Evolutionary conservation across 192 early-diverging fungal genomes (phyloP), one percentile per base, ranked within the genome.

Genomic region (Coemansia sp.): DNA sequence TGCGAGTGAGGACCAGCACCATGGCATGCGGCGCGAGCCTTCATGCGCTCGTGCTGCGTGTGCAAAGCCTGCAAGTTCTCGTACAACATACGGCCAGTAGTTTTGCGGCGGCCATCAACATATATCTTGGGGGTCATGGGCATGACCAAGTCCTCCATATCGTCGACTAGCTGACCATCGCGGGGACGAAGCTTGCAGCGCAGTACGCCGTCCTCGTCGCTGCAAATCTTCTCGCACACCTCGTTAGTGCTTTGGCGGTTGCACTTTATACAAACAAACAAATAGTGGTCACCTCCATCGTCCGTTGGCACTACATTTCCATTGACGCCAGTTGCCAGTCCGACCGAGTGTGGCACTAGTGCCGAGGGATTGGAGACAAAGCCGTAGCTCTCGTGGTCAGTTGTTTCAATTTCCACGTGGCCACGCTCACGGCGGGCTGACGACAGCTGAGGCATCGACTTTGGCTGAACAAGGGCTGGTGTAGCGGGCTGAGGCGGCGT

Each of bases 211-310:
- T 79, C 77, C 70, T 76, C 71, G 67, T 84, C 77, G 50, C 81
- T 84, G 57, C 81, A 84, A n/a, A 79, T 74, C 67, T 78, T 79
- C 66, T 84, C 81, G 62, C 81, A 84, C 59, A 78, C 76, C 53
- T 84, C 77, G 44, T 79, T 84, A 6, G 77, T 76, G 65, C 68
- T 84, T 71, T 75, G 80, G 10, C 81, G 76, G 63, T 84, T 77
- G 40, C 81, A 84, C 53, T 84, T 84, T 33, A 79, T 65, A 49
- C 81, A 84, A 0, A 84, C 81, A 76, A 84, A 84, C 55, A 84
- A 64, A 32, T 78, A 78, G 60, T 84, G 81, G 68, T 84, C 81
- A 6, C 61, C 62, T 2, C 49, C 30, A 13, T 44, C 10, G 14
- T 8, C 43, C 9, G 32, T 37, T 23, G 37, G 38, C 30, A 17